Base-by-base conservation (phyloP, 2,329 filamentous ascomycete genomes). In the Fragosphaeria purpurea region DNA sequence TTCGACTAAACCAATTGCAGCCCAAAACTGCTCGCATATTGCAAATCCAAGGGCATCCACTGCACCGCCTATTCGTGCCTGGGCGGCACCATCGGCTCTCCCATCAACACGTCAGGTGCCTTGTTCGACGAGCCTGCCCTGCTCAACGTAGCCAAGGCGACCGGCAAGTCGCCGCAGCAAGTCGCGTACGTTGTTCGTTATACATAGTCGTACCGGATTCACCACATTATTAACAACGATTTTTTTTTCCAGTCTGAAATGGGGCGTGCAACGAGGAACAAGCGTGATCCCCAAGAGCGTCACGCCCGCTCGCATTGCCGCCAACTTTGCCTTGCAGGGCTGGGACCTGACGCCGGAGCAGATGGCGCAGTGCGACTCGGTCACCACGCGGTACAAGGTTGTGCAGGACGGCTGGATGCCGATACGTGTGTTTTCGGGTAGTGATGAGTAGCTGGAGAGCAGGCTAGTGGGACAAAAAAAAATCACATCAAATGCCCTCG, bases 371-470 rank as follows among this genome's bases (percentile, higher is more conserved):
- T 67, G 85, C 41, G 72, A 72, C 61, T 72, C 67, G 57, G 63
- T 82, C 42, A 74, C 74, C 57, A 76, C 79, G 56, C 73, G 82
- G 45, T 84, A 83, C 70, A 85, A 81, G 72, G 77, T 81, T 55
- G 85, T 80, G 58, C 77, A 75, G 52, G 81, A 84, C 62, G 67
- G 61, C 38, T 83, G 79, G 79, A 61, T 80, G 56, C 80, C 80
- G 1, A 64, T 83, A 54, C 82, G 79, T 70, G 80, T 83, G 35
- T 84, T 85, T 71, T 81, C 82, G 62, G 79, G 79, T 7, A 79
- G 82, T 61, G 80, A 82, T 57, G 79, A 83, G 66, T 82, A 75
- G 44, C 22, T 22, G 22, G 22, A 22, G 22, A 22, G 22, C 22
- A 2, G 3, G 22, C 22, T 22, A 22, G 22, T 22, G 22, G 22